Base-by-base conservation (phyloP, 345 rosid species). In the Ceriops tagal region DNA sequence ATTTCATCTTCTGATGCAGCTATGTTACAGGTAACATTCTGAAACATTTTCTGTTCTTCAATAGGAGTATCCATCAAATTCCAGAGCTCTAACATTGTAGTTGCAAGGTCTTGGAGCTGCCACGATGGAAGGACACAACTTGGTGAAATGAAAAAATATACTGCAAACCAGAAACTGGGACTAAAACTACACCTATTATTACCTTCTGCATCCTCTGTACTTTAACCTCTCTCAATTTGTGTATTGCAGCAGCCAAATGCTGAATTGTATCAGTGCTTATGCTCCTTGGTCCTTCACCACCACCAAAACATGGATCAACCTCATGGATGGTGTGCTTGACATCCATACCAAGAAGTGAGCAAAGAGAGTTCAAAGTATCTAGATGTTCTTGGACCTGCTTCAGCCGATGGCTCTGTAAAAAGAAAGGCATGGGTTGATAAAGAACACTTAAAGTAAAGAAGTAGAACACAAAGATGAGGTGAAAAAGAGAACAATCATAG, bases 31-130 rank as follows among this genome's bases (percentile, higher is more conserved):
- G 99, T 96, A 66, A 96, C 91, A 74, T 82, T 87, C 70, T 84
- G 97, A 80, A 89, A 96, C 78, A 75, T 75, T 82, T 89, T 97
- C 69, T 96, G 99, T 83, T 96, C 98, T 71, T 92, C 98, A 65
- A 88, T 57, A 62, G 98, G 99, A 63, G 98, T 96, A 67, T 96
- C 99, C 99, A 96, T 92, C 88, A 92, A 78, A 78, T 92, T 83
- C 98, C 99, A 96, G 65, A 96, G 85, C 83, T 89, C 95, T 81
- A 96, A 76, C 92, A 96, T 87, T 58, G 92, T 81, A 46, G 92
- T 84, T 65, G 96, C 97, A 64, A 90, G 92, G 79, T 96, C 99
- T 92, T 96, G 99, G 59, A 96, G 97, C 99, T 96, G 84, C 74
- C 70, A 75, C 55, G 28, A 37, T 16, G 66, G 16, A 68, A 73